Base-by-base conservation (phyloP, 2,329 filamentous ascomycete species). In the Alternaria atra region DNA sequence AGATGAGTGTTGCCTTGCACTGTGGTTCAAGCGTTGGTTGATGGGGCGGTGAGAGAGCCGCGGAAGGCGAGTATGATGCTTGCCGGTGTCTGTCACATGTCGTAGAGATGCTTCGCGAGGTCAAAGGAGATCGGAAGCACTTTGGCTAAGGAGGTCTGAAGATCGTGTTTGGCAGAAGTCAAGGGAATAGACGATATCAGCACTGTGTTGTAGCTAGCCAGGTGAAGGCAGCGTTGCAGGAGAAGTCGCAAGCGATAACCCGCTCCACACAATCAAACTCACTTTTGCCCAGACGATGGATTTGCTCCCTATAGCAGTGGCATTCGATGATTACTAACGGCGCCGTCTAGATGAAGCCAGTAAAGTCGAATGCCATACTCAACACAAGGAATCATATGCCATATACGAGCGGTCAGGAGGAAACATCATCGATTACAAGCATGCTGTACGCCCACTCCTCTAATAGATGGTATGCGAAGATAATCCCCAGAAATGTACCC, bases 31-130 rank as follows among this genome's bases (percentile, higher is more conserved):
- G 30, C 15, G n/a, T 17, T 25, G 7, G 20, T 27, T 48, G 8
- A 6, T 5, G 17, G 20, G 27, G 48, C 52, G 52, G 61, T 63
- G 52, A 63, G 52, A 51, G 23, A 15, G 32, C 17, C 15, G 56
- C 17, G 12, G 7, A 10, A 27, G 10, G 17, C 12, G n/a, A n/a
- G n/a, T 44, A 4, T 15, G 29, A 5, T 23, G 15, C 15, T 9
- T 30, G 25, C 10, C 20, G n/a, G 23, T 15, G 4, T 32, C 15
- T 25, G n/a, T 30, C 32, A 20, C 46, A 37, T 32, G 37, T 29
- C 35, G 10, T 17, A 20, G 29, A 20, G 8, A 29, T 30, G 43
- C 13, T 27, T 23, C 27, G 35, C 35, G 27, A 40, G 15, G 23
- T 10, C 8, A 27, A 13, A 42, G 42, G 13, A n/a, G 25, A 17